phyloP scores from a whole-genome alignment of 306 rosid genomes.

The Ormosia emarginata region DNA sequence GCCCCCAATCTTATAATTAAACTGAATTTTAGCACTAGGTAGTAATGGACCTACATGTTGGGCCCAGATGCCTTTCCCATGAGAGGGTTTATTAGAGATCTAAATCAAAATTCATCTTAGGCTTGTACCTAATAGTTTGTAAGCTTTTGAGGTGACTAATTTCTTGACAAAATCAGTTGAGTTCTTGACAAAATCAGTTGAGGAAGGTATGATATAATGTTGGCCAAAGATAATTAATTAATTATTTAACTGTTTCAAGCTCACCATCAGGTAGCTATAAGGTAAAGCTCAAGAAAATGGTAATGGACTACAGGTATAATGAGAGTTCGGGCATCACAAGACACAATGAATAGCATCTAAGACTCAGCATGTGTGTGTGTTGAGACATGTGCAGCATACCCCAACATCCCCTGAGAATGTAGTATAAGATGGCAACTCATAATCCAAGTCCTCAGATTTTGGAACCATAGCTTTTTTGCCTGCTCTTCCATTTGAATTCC shows the following conservation, averaged over 20 bases:
- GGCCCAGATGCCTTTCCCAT: neutral
- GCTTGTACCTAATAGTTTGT: neutral
- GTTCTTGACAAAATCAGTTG: neutral
- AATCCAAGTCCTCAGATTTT: slow-evolving; percentile 67
- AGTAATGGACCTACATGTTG: neutral
- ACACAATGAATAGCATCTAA: neutral
- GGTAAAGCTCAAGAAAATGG: neutral
- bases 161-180: neutral
- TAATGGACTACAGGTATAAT: neutral
- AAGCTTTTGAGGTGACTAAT: neutral
- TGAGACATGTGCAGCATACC: slow-evolving; percentile 41
- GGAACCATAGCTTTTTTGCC: slow-evolving; percentile 41
- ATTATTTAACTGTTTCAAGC: neutral
- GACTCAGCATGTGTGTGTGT: neutral
- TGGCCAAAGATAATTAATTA: neutral
- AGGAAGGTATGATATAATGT: neutral
- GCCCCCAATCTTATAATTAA: neutral
- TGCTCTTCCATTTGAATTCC: slow-evolving; percentile 36
- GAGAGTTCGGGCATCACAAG: neutral
- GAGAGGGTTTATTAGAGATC: neutral
- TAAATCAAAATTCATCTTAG: neutral
- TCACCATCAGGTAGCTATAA: neutral
- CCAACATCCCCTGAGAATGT: slow-evolving; percentile 40
- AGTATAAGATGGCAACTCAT: slow-evolving; percentile 38
- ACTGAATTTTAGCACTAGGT: neutral